A percentile compares a stretch with the other conserved stretches of the same genome.
These are phyloP conservation scores for Chlamydomonas eustigma DNA, from an alignment of 139 green algal species.

Conservation along the genomic window DNA sequence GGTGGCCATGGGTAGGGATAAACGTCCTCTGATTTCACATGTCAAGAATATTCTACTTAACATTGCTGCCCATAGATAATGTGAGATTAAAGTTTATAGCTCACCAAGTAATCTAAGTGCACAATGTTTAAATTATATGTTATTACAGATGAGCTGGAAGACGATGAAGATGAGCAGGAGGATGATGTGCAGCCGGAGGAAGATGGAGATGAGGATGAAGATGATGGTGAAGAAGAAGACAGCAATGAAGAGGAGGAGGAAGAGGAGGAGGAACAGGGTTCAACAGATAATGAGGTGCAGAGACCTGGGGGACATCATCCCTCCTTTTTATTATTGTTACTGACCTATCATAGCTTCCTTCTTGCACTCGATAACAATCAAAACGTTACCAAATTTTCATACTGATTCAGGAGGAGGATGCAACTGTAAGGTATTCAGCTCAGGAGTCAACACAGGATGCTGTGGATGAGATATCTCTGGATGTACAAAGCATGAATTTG, in stretches of 20 bases:
- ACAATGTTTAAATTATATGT: neutral
- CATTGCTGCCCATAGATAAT: neutral
- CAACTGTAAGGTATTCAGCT: too few relatives aligned
- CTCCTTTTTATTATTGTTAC: neutral
- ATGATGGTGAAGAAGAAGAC: conserved; percentile 1
- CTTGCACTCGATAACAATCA: neutral
- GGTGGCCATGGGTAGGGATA: conserved; percentile 8
- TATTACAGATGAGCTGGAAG: neutral
- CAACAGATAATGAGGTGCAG: neutral
- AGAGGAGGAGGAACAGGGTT: neutral
- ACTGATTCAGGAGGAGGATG: neutral
- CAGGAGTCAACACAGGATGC: too few relatives aligned
- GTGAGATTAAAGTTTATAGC: neutral
- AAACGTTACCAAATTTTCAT: neutral
- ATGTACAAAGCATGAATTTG: neutral
- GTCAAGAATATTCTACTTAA: neutral
- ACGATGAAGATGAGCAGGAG: conserved; percentile 13
- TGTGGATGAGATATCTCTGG: too few relatives aligned
- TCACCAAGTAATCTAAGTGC: neutral
- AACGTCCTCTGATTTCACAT: neutral
- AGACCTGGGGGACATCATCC: neutral
- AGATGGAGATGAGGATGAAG: neutral
- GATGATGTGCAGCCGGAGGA: conserved; percentile 2
- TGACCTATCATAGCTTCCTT: too few relatives aligned
- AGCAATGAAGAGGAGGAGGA: neutral